Evolutionary conservation across 441 rosid genomes (phyloP), one percentile per base, ranked within the genome.

Genomic region (Bruguiera hainesii): DNA sequence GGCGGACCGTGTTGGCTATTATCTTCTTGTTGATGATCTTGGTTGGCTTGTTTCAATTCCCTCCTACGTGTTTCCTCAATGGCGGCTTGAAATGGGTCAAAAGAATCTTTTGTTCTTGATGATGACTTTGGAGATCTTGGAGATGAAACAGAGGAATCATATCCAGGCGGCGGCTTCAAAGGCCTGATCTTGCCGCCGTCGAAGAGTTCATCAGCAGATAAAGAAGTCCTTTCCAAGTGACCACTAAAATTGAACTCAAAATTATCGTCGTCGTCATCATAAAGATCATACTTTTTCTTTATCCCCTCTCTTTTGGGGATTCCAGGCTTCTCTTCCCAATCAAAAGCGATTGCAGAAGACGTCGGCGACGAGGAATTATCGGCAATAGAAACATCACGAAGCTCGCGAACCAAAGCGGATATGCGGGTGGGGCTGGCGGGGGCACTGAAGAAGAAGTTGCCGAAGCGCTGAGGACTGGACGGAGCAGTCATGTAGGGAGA

Each of bases 401-500:
- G 52, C 19, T 67, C 74, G 4, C 67, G 73, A 39, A 19, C 48
- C 19, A 75, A 68, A 11, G 80, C 64, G 15, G 80, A 69, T 13
- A 73, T 37, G 19, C 83, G 81, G 48, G 85, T 60, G 50, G 95
- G 96, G 68, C 88, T 88, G 7, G 90, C 56, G 1, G 94, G 92
- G 26, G 94, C 91, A 50, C 91, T 88, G 51, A 75, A 81, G 77
- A 74, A 72, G 74, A 83, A 71, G 77, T 78, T 84, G 50, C 89
- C 97, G 33, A 88, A 84, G 29, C 82, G 71, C 29, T 86, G 91
- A 21, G 97, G 98, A 52, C 94, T 90, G 18, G 97, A 86, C 63
- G 98, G 98, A 71, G 98, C 98, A 20, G 98, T 90, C 63, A 85
- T 84, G 84, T 83, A 93, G 0, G 98, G 98, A 58, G 98, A 87